These are phyloP conservation scores for Nepenthes alata DNA, from an alignment of 179 eudicot genomes.

Conservation along the genomic window DNA sequence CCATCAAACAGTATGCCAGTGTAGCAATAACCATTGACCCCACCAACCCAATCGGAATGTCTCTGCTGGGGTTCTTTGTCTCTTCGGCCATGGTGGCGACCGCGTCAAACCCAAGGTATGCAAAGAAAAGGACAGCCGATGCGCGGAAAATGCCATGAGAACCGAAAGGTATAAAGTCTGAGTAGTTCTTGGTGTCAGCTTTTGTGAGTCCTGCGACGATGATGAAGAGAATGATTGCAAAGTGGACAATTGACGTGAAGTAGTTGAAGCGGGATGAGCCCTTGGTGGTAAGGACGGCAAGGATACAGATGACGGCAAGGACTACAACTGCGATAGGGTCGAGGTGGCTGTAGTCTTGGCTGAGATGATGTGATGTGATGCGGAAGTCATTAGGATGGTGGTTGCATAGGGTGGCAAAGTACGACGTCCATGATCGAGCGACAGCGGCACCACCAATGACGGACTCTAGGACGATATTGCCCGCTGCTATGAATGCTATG, in stretches of 20 bases:
- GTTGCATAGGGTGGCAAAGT: conserved; percentile 66
- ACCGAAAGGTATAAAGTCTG: conserved; percentile 28
- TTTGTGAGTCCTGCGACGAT: conserved; percentile 48
- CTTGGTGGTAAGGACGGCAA: conserved; percentile 39
- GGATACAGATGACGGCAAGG: conserved; percentile 18
- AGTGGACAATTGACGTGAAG: conserved; percentile 48
- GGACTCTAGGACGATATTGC: conserved; percentile 64
- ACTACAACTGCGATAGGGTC: conserved; percentile 58
- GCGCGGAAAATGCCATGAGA: conserved; percentile 51
- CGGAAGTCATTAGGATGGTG: conserved; percentile 39
- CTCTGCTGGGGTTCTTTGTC: conserved; percentile 60
- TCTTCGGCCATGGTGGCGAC: conserved; percentile 85
- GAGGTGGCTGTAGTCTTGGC: conserved; percentile 31
- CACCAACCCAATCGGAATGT: conserved; percentile 71
- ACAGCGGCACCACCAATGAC: conserved; percentile 50
- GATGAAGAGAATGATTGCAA: conserved; percentile 46
- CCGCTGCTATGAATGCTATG: conserved; percentile 70
- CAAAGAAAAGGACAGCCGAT: conserved; percentile 63
- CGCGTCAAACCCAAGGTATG: conserved; percentile 75
- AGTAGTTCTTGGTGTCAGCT: conserved; percentile 32
- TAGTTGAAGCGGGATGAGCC: conserved; percentile 53
- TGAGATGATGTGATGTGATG: conserved; percentile 18
- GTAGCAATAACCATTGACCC: conserved; percentile 59
- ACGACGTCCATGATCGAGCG: conserved; percentile 71
- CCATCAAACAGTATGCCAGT: conserved; percentile 39